Conservation (phyloP, 805 yeast genomes). For the Deakozyma indianensis region DNA sequence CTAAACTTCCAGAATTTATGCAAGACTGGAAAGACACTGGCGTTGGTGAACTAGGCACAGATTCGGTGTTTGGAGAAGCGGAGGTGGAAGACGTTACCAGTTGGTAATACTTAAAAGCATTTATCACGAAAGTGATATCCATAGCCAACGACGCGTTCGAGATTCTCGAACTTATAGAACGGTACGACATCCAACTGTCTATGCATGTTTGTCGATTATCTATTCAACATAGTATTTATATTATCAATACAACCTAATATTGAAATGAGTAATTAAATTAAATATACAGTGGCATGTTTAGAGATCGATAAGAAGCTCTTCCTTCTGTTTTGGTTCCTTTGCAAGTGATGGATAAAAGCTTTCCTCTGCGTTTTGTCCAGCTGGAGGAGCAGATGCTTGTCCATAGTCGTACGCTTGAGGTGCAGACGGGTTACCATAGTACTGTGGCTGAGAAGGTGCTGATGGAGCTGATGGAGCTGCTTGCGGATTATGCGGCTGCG, state of each 20-base stretch:
- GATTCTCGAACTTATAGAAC: too few relatives aligned
- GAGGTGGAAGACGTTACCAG: slow-evolving; percentile 68
- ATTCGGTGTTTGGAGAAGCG: slow-evolving; percentile 84
- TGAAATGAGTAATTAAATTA: neutral
- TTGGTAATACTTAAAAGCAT: slow-evolving; percentile 38
- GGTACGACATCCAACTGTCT: slow-evolving; percentile 1
- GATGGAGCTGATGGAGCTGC: too few relatives aligned
- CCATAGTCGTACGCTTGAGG: neutral
- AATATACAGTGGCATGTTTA: too few relatives aligned
- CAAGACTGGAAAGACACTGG: slow-evolving; percentile 32
- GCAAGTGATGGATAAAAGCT: neutral
- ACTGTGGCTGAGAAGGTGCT: slow-evolving; percentile 1
- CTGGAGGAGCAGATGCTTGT: neutral
- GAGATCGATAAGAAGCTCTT: neutral
- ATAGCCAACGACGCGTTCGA: neutral
- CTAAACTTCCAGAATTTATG: slow-evolving; percentile 46
- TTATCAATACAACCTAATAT: neutral
- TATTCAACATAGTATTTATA: slow-evolving; percentile 1
- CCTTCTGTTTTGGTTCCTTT: neutral
- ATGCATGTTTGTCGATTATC: too few relatives aligned
- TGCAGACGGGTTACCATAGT: neutral
- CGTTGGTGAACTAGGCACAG: slow-evolving; percentile 22
- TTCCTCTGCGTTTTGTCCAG: neutral
- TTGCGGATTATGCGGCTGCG: neutral
- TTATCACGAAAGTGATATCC: neutral